Conservation (phyloP, 257 asterid genomes). For the Nicotiana knightiana region DNA sequence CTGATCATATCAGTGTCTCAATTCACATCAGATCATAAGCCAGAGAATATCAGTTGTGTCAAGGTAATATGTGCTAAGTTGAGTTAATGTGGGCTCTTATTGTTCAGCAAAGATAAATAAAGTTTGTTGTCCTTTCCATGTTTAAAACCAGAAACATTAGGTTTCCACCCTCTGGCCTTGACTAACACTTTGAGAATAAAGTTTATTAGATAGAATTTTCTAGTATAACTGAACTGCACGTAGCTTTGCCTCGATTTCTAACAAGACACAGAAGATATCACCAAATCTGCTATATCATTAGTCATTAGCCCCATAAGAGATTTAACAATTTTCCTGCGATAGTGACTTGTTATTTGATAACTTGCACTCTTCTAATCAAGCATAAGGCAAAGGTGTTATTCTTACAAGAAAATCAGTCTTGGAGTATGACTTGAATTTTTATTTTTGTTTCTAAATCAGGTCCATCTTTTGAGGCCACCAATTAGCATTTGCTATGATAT, state of each 20-base stretch:
- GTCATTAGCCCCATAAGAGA: too few relatives aligned
- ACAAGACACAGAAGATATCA: too few relatives aligned
- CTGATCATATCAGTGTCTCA: not conserved
- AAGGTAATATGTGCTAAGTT: not conserved
- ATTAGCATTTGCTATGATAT: too few relatives aligned
- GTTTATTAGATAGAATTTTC: not conserved
- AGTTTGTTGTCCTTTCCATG: not conserved
- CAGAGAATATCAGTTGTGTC: not conserved
- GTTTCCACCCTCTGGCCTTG: conserved; percentile 17
- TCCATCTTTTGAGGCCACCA: too few relatives aligned
- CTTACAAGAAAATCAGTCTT: not conserved
- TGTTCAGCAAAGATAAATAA: not conserved
- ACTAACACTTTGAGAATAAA: not conserved
- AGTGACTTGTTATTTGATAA: not conserved
- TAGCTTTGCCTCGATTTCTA: too few relatives aligned
- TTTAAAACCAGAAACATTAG: not conserved
- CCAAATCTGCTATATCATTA: too few relatives aligned
- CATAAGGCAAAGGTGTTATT: not conserved
- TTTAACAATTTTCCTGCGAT: not conserved
- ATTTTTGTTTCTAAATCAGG: too few relatives aligned
- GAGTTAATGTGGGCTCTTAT: not conserved
- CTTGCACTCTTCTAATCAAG: not conserved
- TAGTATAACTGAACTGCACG: not conserved
- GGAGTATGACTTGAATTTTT: too few relatives aligned
- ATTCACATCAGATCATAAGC: not conserved